Evolutionary conservation across 805 yeast species (phyloP).

Genomic region (Candida endomychidarum): DNA sequence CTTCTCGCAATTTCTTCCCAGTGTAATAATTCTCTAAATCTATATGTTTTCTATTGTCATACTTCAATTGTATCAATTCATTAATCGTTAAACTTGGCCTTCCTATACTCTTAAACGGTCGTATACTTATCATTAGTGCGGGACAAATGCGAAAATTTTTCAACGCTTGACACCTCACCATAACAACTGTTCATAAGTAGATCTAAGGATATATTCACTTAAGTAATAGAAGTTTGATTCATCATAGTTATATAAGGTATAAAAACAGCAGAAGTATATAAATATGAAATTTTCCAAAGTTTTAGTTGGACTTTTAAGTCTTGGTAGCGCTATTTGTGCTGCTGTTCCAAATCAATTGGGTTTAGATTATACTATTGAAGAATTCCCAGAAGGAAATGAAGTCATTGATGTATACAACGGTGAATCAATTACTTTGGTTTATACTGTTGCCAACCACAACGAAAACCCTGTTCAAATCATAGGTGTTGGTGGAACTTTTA

Average conservation of each 20-base stretch:
- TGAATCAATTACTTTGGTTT: conserved; percentile 51
- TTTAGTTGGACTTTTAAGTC: conserved; percentile 12
- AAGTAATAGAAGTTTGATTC: neutral
- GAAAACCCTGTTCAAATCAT: conserved; percentile 43
- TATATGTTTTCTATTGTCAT: conserved; percentile 6
- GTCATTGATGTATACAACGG: conserved; percentile 49
- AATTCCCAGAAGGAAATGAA: conserved; percentile 42
- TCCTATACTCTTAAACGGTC: conserved; percentile 3
- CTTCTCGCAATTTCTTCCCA: conserved; percentile 1
- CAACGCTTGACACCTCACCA: conserved; percentile 5
- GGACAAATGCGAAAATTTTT: conserved; percentile 8
- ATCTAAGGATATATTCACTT: neutral
- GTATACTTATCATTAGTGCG: conserved; percentile 5
- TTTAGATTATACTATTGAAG: conserved; percentile 46
- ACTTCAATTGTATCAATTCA: conserved; percentile 4
- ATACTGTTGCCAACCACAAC: conserved; percentile 45
- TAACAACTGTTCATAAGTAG: neutral
- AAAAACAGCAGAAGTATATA: neutral
- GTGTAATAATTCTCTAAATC: conserved; percentile 3
- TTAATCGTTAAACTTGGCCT: neutral
- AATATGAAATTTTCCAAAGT: conserved; percentile 19
- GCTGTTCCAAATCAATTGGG: conserved; percentile 8
- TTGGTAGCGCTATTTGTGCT: conserved; percentile 7
- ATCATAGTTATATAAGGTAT: neutral
- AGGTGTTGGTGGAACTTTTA: conserved; percentile 69